Conservation (phyloP, 371 early-diverging fungal genomes). For the Zychaea mexicana region DNA sequence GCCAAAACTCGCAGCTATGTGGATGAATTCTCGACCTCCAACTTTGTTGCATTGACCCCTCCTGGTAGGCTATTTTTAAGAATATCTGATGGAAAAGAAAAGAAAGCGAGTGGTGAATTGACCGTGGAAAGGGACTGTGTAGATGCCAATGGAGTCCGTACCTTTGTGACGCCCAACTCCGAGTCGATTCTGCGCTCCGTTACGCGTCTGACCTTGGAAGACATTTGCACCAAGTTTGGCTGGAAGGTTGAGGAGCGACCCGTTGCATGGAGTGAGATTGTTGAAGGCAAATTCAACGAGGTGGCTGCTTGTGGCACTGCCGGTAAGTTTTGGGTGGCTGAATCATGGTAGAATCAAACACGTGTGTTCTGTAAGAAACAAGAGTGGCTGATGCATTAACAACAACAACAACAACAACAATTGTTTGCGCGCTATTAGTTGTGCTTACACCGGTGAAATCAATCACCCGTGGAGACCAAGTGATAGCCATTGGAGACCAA, state of each 20-base stretch:
- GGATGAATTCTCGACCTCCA: constrained; percentile 84
- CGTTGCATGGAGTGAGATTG: constrained; percentile 63
- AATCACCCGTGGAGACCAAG: constrained; percentile 62
- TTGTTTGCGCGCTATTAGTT: constrained; percentile 30
- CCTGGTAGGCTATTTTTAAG: constrained; percentile 47
- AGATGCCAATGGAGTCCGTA: constrained; percentile 52
- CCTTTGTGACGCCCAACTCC: constrained; percentile 74
- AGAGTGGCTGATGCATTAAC: background rate
- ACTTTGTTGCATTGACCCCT: constrained; percentile 74
- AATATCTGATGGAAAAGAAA: background rate
- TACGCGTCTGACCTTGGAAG: constrained; percentile 71
- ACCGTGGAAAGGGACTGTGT: background rate
- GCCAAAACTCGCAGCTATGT: constrained; percentile 64
- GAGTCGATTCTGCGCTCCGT: constrained; percentile 69
- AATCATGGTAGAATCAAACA: too few species aligned
- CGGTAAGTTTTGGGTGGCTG: constrained; percentile 21
- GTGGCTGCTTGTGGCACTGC: constrained; percentile 84
- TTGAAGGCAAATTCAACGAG: constrained; percentile 65
- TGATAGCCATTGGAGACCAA: constrained; percentile 36
- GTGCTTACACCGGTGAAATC: constrained; percentile 77
- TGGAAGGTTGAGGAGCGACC: constrained; percentile 66
- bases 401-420: too few species aligned
- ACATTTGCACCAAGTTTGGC: constrained; percentile 67
- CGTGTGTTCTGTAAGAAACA: too few species aligned
- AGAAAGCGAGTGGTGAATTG: background rate